Evolutionary conservation across 2,329 filamentous ascomycete species (phyloP).

Genomic region (Madurella fahalii): DNA sequence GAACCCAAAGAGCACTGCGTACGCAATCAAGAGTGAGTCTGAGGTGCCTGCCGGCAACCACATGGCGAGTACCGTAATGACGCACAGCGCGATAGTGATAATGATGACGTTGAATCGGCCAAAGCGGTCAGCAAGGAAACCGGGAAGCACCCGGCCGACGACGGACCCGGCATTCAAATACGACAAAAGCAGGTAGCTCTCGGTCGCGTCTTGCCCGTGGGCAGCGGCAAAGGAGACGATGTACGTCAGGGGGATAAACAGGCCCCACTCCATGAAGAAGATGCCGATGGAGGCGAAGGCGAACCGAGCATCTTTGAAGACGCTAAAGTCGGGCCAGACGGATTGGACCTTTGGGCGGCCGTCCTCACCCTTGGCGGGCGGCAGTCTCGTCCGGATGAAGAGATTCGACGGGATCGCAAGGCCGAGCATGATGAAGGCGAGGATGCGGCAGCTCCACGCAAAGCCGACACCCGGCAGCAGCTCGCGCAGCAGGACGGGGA

Average conservation of each 20-base stretch:
- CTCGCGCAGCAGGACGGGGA: slow-evolving; percentile 46
- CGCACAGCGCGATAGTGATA: slow-evolving; percentile 54
- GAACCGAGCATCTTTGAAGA: slow-evolving; percentile 59
- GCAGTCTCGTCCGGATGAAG: slow-evolving; percentile 51
- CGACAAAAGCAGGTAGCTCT: slow-evolving; percentile 73
- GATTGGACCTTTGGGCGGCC: slow-evolving; percentile 28
- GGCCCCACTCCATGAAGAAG: slow-evolving; percentile 67
- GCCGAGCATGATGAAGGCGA: slow-evolving; percentile 47
- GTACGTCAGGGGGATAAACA: slow-evolving; percentile 73
- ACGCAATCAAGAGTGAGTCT: slow-evolving; percentile 59
- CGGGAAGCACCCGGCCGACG: slow-evolving; percentile 71
- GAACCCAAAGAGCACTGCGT: slow-evolving; percentile 72
- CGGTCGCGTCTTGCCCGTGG: slow-evolving; percentile 54
- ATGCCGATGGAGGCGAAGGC: slow-evolving; percentile 57
- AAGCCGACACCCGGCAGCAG: slow-evolving; percentile 47
- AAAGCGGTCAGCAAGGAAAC: slow-evolving; percentile 68
- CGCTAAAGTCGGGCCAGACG: slow-evolving; percentile 55
- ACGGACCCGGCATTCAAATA: slow-evolving; percentile 76
- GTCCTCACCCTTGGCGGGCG: slow-evolving; percentile 39
- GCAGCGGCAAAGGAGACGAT: slow-evolving; percentile 66
- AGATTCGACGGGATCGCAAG: slow-evolving; percentile 45
- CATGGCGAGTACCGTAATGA: slow-evolving; percentile 56
- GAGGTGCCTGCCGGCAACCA: slow-evolving; percentile 64
- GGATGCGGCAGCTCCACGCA: slow-evolving; percentile 46
- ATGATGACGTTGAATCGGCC: slow-evolving; percentile 82